Evolutionary conservation across 768 basidiomycete species (phyloP).

Genomic region (Pleurotus tuber-regium): DNA sequence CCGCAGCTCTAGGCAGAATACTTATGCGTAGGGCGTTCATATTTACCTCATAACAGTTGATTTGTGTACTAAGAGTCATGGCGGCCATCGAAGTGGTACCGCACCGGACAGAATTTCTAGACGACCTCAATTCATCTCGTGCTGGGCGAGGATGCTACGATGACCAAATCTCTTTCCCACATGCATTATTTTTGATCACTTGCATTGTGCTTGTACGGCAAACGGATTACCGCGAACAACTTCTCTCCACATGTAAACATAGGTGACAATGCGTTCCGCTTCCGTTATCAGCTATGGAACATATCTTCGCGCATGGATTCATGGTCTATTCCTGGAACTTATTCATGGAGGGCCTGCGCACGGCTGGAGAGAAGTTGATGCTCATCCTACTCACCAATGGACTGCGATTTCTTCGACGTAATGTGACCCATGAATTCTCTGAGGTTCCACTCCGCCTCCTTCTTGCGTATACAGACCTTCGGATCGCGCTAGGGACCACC

Average conservation of each 20-base stretch:
- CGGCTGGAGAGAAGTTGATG: not conserved
- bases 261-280: not conserved
- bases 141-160: not conserved
- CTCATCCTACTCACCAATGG: not conserved
- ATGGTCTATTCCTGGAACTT: slow-evolving; percentile 1
- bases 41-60: too few species aligned
- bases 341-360: not conserved
- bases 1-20: too few species aligned
- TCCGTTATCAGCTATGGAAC: not conserved
- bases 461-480: not conserved
- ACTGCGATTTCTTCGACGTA: too few species aligned
- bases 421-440: slow-evolving; percentile 5
- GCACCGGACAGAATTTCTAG: too few species aligned
- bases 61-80: too few species aligned
- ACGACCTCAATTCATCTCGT: too few species aligned
- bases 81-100: too few species aligned
- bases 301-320: slow-evolving; percentile 1
- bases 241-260: slow-evolving; percentile 6
- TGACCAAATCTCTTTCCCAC: slow-evolving; percentile 7
- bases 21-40: too few species aligned
- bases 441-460: not conserved
- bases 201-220: not conserved
- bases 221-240: slow-evolving; percentile 4
- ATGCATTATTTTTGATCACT: not conserved
- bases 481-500: not conserved